Evolutionary conservation across 495 filamentous ascomycete species (phyloP).

Genomic region (Viridothelium virens): DNA sequence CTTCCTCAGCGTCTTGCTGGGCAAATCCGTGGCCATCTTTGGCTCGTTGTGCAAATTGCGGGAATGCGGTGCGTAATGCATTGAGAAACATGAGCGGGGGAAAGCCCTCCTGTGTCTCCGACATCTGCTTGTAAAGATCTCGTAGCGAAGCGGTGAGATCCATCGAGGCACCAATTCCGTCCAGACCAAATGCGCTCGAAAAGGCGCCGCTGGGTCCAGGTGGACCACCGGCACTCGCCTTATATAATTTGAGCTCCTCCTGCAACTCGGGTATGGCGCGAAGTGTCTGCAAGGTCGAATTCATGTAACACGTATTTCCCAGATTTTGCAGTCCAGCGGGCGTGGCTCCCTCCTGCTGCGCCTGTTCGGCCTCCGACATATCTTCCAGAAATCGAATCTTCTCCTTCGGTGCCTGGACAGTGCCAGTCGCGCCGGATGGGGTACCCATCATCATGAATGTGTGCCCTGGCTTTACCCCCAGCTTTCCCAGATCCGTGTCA

Average conservation of each 20-base stretch:
- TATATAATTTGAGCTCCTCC: conserved; percentile 65
- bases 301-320: conserved; percentile 97
- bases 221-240: conserved; percentile 32
- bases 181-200: conserved; percentile 53
- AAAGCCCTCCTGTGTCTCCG: conserved; percentile 80
- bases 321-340: conserved; percentile 88
- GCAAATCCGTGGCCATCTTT: conserved; percentile 76
- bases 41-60: conserved; percentile 87
- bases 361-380: conserved; percentile 92
- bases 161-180: conserved; percentile 49
- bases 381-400: conserved; percentile 85
- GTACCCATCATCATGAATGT: conserved; percentile 97
- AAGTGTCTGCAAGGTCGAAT: conserved; percentile 87
- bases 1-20: conserved; percentile 97
- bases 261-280: conserved; percentile 87
- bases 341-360: conserved; percentile 69
- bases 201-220: conserved; percentile 35
- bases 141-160: conserved; percentile 77
- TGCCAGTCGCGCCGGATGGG: conserved; percentile 53
- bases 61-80: conserved; percentile 69
- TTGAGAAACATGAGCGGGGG: conserved; percentile 78
- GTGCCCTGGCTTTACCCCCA: conserved; percentile 78
- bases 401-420: conserved; percentile 68
- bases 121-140: conserved; percentile 89
- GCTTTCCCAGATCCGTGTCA: conserved; percentile 75